Conservation (phyloP, 371 early-diverging fungal genomes). For the Mucor lusitanicus region DNA sequence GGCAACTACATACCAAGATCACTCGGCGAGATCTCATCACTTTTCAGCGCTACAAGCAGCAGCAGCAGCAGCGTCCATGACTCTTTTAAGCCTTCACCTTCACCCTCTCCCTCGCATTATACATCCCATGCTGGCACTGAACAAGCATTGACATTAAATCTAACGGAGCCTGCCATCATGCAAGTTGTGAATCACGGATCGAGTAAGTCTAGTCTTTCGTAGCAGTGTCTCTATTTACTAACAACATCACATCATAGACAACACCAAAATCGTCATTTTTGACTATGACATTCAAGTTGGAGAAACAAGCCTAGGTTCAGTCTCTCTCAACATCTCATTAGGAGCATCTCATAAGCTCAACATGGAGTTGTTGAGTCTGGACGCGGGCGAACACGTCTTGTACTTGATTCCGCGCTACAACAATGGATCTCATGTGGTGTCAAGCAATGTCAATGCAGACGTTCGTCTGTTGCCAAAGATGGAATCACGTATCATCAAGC, state of each 20-base stretch:
- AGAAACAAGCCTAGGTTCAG: neutral
- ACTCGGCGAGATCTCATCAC: neutral
- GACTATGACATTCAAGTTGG: neutral
- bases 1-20: neutral
- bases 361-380: neutral
- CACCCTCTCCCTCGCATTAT: neutral
- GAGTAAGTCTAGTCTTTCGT: neutral
- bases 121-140: neutral
- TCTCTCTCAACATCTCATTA: neutral
- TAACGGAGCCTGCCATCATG: neutral
- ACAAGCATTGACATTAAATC: neutral
- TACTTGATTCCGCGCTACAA: neutral
- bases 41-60: neutral
- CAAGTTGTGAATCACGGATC: neutral
- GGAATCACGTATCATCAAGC: neutral
- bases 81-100: neutral
- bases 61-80: neutral
- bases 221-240: neutral
- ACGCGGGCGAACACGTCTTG: neutral
- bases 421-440: neutral
- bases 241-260: neutral
- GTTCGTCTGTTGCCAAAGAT: neutral
- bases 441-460: neutral
- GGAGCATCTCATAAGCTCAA: neutral
- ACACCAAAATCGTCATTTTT: neutral